Evolutionary conservation across 1,139 yeast species (phyloP).

Genomic region (Pichia sp.): DNA sequence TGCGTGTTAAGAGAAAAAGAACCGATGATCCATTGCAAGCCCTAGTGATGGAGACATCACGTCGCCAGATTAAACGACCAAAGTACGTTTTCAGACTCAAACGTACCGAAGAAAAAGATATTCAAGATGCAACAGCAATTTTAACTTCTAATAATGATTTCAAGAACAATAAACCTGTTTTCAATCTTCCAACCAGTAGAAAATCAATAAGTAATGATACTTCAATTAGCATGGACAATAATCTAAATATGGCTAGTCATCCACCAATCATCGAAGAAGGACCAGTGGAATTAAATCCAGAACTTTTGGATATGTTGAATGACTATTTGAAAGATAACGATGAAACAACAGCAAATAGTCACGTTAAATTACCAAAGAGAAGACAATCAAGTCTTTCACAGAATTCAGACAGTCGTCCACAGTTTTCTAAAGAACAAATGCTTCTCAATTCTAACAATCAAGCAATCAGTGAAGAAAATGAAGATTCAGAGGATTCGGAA

Average conservation of each 20-base stretch:
- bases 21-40: constrained; percentile 86
- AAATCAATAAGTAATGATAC: background rate
- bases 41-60: constrained; percentile 31
- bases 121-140: constrained; percentile 17
- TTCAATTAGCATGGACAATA: background rate
- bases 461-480: constrained; percentile 3
- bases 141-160: constrained; percentile 13
- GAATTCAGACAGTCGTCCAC: constrained; percentile 9
- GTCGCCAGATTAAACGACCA: constrained; percentile 27
- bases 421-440: constrained; percentile 8
- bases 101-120: constrained; percentile 48
- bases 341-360: constrained; percentile 17
- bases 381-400: constrained; percentile 21
- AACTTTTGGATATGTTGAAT: constrained; percentile 62
- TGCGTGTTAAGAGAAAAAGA: constrained; percentile 78
- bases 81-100: constrained; percentile 51
- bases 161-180: constrained; percentile 13
- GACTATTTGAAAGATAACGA: constrained; percentile 40
- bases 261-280: background rate
- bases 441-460: background rate
- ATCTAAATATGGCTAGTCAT: background rate
- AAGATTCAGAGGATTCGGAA: constrained; percentile 40
- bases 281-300: constrained; percentile 33
- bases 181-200: constrained; percentile 8
- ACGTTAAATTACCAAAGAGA: constrained; percentile 22